These are phyloP conservation scores for Medakamo hakoo DNA, from an alignment of 139 green algal genomes.

Conservation along the genomic window DNA sequence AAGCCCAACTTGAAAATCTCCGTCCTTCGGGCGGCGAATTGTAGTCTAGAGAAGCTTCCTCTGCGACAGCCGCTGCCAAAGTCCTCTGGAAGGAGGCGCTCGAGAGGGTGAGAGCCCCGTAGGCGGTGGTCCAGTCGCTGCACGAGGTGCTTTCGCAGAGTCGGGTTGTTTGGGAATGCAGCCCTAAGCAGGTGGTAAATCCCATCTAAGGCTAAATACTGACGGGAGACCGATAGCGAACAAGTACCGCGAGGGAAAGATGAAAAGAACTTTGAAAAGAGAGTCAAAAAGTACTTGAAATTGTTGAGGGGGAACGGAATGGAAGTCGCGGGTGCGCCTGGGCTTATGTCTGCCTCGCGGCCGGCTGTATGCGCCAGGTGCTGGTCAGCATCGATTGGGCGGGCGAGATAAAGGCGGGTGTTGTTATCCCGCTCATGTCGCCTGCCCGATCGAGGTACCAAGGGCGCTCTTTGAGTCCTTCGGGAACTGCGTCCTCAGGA, in stretches of 20 bases:
- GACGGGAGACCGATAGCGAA: slow-evolving; percentile 87
- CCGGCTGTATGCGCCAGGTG: slow-evolving; percentile 40
- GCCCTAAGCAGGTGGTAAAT: slow-evolving; percentile 82
- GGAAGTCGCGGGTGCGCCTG: slow-evolving; percentile 46
- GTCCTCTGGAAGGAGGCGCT: slow-evolving; percentile 58
- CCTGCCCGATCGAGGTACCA: slow-evolving; percentile 45
- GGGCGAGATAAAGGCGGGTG: slow-evolving; percentile 41
- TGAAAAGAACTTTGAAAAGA: slow-evolving; percentile 96
- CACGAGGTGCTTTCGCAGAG: slow-evolving; percentile 64
- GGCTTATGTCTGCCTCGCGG: slow-evolving; percentile 47
- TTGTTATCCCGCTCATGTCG: slow-evolving; percentile 39
- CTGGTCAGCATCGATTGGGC: slow-evolving; percentile 68
- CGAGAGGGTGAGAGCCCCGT: slow-evolving; percentile 80
- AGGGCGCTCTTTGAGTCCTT: slow-evolving; percentile 38
- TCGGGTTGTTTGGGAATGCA: slow-evolving; percentile 87
- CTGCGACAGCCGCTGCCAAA: slow-evolving; percentile 39
- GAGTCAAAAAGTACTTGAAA: slow-evolving; percentile 92
- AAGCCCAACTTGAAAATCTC: slow-evolving; percentile 72
- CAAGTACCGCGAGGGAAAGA: slow-evolving; percentile 93
- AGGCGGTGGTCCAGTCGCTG: slow-evolving; percentile 29
- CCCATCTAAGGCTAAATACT: slow-evolving; percentile 88
- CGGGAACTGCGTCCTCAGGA: slow-evolving; percentile 54
- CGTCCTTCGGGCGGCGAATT: slow-evolving; percentile 40
- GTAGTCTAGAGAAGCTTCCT: slow-evolving; percentile 59
- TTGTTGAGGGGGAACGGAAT: slow-evolving; percentile 84